A percentile compares a stretch with the other conserved stretches of the same genome.
Conservation (phyloP, 441 rosid species). For the Cnidoscolus chayamansa region DNA sequence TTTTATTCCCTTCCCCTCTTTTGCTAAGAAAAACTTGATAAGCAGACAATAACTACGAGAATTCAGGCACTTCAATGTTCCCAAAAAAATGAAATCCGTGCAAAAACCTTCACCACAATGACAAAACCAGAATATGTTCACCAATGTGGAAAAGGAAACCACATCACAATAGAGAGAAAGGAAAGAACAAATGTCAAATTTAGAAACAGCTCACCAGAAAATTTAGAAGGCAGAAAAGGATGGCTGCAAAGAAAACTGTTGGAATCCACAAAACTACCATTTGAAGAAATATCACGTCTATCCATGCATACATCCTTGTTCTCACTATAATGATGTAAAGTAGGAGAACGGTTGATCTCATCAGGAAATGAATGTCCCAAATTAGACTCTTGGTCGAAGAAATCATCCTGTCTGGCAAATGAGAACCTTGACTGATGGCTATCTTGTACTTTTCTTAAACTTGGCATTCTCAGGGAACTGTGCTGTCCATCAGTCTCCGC, state of each 20-base stretch:
- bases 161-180: neutral
- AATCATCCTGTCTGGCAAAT: constrained; percentile 75
- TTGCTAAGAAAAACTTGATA: neutral
- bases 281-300: constrained; percentile 45
- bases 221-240: constrained; percentile 43
- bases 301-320: constrained; percentile 37
- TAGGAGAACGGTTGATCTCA: constrained; percentile 21
- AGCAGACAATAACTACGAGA: neutral
- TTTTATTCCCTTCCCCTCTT: neutral
- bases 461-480: constrained; percentile 39
- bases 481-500: constrained; percentile 49
- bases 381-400: constrained; percentile 36
- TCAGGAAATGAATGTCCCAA: constrained; percentile 31
- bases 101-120: neutral
- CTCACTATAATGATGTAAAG: constrained; percentile 32
- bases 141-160: neutral
- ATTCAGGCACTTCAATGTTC: constrained; percentile 7
- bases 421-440: constrained; percentile 83
- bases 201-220: constrained; percentile 46
- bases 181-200: constrained; percentile 9
- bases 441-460: constrained; percentile 50
- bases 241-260: constrained; percentile 35
- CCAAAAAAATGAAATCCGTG: neutral
- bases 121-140: neutral
- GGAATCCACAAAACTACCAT: constrained; percentile 37